Percentiles rank a stretch among this genome's conserved stretches.
These are phyloP conservation scores for Diaporthe longicolla DNA, from an alignment of 2,329 filamentous ascomycete genomes.

Conservation along the genomic window DNA sequence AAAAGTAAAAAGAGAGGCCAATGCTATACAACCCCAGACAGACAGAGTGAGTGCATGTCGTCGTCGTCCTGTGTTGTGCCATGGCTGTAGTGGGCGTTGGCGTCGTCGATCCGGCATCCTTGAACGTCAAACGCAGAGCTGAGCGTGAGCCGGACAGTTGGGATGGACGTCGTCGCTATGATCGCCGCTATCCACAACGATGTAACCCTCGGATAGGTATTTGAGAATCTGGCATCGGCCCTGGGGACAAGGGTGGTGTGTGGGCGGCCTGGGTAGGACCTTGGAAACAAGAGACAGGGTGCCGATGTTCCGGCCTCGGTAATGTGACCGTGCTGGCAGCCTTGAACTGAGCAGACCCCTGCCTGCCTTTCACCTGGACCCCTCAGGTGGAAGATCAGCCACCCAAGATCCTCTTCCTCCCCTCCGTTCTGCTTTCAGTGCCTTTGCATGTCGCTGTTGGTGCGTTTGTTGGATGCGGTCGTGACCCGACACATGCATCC, in stretches of 20 bases:
- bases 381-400: constrained; percentile 8
- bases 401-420: not conserved
- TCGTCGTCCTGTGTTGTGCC: constrained; percentile 20
- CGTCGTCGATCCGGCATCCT: constrained; percentile 23
- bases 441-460: not conserved
- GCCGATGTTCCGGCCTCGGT: constrained; percentile 25
- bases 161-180: constrained; percentile 37
- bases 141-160: constrained; percentile 34
- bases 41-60: not conserved
- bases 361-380: not conserved
- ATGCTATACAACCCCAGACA: too few species aligned
- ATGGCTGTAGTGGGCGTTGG: not conserved
- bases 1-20: not conserved
- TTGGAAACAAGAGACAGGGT: not conserved
- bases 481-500: constrained; percentile 16
- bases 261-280: constrained; percentile 14
- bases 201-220: constrained; percentile 33
- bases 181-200: constrained; percentile 38
- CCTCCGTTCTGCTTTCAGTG: not conserved
- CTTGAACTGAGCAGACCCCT: constrained; percentile 20
- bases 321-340: constrained; percentile 19
- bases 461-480: constrained; percentile 1
- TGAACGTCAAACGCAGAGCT: constrained; percentile 38
- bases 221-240: constrained; percentile 29
- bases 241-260: constrained; percentile 29